Evolutionary conservation across 192 early-diverging fungal genomes (phyloP).

Genomic region (Pilaira anomala): DNA sequence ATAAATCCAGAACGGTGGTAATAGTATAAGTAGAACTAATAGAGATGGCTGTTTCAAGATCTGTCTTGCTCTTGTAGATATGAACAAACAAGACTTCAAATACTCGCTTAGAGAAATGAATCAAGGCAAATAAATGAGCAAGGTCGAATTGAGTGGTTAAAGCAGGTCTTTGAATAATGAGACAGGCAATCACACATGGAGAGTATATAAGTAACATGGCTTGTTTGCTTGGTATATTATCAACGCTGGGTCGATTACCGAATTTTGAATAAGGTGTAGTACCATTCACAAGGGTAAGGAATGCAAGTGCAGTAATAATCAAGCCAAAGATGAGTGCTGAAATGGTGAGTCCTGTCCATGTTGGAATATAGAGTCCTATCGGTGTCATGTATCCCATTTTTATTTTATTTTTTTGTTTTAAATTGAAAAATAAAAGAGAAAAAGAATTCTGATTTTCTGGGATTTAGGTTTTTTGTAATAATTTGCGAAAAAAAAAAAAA

Average conservation of each 20-base stretch:
- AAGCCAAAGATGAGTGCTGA: neutral
- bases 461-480: no score
- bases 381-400: constrained; percentile 2
- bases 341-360: constrained; percentile 3
- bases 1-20: constrained; percentile 9
- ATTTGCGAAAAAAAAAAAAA: no score
- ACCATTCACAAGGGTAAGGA: neutral
- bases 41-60: neutral
- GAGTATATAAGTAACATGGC: constrained; percentile 9
- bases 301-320: neutral
- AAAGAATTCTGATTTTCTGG: no score
- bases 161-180: neutral
- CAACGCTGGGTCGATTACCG: neutral
- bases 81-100: constrained; percentile 13
- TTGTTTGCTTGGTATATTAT: neutral
- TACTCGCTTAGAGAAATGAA: constrained; percentile 11
- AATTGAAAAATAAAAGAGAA: no score
- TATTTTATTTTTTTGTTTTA: no score
- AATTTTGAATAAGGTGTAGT: constrained; percentile 16
- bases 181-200: constrained; percentile 4
- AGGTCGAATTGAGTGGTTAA: neutral
- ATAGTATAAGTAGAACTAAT: neutral
- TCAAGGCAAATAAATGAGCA: neutral
- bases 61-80: constrained; percentile 7
- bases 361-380: constrained; percentile 14